A percentile compares a stretch with the other conserved stretches of the same genome.
Conservation (phyloP, 345 rosid genomes). For the Camelina sativa region DNA sequence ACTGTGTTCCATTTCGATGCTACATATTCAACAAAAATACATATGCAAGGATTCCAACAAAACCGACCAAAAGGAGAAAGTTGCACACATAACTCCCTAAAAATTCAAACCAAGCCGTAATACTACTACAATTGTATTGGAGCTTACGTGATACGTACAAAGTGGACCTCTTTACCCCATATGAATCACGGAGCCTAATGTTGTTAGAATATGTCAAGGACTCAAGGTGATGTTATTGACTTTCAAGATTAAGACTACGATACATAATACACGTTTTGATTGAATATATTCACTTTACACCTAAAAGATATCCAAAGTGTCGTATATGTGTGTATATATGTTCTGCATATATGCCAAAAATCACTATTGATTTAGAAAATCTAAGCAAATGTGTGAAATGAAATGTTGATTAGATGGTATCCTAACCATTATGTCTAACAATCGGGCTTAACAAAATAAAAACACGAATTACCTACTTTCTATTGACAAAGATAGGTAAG, state of each 20-base stretch:
- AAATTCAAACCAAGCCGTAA: conserved; percentile 40
- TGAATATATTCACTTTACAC: conserved; percentile 10
- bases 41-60: conserved; percentile 27
- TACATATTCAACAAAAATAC: conserved; percentile 35
- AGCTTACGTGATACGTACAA: conserved; percentile 39
- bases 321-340: background rate
- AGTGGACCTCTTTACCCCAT: conserved; percentile 31
- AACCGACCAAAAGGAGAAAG: conserved; percentile 37
- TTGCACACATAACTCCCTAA: background rate
- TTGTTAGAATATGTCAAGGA: conserved; percentile 27
- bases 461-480: background rate
- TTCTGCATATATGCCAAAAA: background rate
- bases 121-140: conserved; percentile 1
- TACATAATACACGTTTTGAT: conserved; percentile 4
- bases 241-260: conserved; percentile 11
- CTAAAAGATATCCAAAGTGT: conserved; percentile 12
- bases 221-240: conserved; percentile 35
- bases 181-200: conserved; percentile 16
- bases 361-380: conserved; percentile 2
- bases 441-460: background rate
- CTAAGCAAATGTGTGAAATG: background rate
- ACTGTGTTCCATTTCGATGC: conserved; percentile 6
- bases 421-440: background rate
- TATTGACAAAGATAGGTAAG: background rate
- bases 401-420: background rate